phyloP scores from a whole-genome alignment of 331 rosid species.

The Malus hybrid region DNA sequence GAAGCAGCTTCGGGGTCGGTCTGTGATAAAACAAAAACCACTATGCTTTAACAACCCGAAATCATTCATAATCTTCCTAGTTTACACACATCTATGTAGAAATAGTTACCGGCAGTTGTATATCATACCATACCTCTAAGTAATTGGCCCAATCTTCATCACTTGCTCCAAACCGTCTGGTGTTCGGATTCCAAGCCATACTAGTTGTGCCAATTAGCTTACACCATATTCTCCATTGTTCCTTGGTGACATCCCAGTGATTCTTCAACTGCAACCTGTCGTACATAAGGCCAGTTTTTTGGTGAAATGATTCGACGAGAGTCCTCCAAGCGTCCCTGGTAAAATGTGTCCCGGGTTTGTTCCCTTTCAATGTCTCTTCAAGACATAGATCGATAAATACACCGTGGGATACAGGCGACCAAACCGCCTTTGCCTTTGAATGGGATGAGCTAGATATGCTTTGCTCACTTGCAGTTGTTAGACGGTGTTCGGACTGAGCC shows the following conservation, averaged over 20 bases:
- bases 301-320: conserved; percentile 41
- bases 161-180: conserved; percentile 34
- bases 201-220: conserved; percentile 42
- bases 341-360: conserved; percentile 63
- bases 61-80: not conserved
- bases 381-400: conserved; percentile 52
- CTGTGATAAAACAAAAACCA: conserved; percentile 27
- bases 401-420: conserved; percentile 51
- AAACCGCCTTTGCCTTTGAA: conserved; percentile 33
- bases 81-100: not conserved
- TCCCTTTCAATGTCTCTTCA: conserved; percentile 59
- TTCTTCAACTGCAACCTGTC: conserved; percentile 58
- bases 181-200: conserved; percentile 55
- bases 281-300: conserved; percentile 43
- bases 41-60: not conserved
- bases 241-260: conserved; percentile 62
- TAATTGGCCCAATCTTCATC: conserved; percentile 50
- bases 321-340: conserved; percentile 68
- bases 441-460: conserved; percentile 31
- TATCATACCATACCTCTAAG: conserved; percentile 29
- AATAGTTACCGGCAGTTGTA: not conserved
- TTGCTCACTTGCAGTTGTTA: conserved; percentile 16
- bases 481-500: conserved; percentile 9
- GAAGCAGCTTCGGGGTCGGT: conserved; percentile 45
- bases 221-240: conserved; percentile 60